phyloP scores from a whole-genome alignment of 2,329 filamentous ascomycete genomes.

The Fusarium pseudograminearum region DNA sequence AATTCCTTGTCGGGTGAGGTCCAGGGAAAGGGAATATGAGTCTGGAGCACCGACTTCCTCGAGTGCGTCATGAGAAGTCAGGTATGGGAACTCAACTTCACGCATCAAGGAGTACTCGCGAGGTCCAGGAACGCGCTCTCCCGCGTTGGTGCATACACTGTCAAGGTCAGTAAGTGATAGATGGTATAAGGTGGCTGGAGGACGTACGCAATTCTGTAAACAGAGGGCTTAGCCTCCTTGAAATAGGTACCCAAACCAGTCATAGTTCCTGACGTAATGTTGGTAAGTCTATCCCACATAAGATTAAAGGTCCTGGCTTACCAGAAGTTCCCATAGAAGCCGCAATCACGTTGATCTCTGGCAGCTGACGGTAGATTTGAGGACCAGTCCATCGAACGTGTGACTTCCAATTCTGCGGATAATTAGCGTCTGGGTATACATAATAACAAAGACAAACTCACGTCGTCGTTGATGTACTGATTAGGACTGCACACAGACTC shows the following conservation, averaged over 20 bases:
- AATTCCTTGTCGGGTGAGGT: slow-evolving; percentile 68
- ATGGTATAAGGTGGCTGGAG: too few relatives aligned
- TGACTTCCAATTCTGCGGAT: slow-evolving; percentile 61
- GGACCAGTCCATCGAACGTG: slow-evolving; percentile 71
- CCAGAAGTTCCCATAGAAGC: slow-evolving; percentile 65
- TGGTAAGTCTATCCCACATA: neutral
- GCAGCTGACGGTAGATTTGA: slow-evolving; percentile 67
- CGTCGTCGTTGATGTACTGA: slow-evolving; percentile 53
- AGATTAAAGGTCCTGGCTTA: neutral
- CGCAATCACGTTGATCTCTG: slow-evolving; percentile 66
- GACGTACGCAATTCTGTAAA: slow-evolving; percentile 53
- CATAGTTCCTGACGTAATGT: slow-evolving; percentile 53
- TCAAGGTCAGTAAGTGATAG: slow-evolving; percentile 11
- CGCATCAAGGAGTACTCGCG: slow-evolving; percentile 63
- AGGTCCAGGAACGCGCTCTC: slow-evolving; percentile 69
- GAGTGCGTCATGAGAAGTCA: slow-evolving; percentile 63
- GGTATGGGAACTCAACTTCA: slow-evolving; percentile 69
- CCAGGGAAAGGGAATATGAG: slow-evolving; percentile 65
- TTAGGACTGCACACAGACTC: slow-evolving; percentile 50
- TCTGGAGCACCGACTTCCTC: slow-evolving; percentile 67
- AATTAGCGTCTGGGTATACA: neutral
- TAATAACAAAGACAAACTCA: slow-evolving; percentile 11
- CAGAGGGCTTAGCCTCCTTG: slow-evolving; percentile 62
- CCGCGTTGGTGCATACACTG: slow-evolving; percentile 68
- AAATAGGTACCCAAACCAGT: slow-evolving; percentile 65